phyloP scores from a whole-genome alignment of 768 basidiomycete species.

The Suillus lakei region DNA sequence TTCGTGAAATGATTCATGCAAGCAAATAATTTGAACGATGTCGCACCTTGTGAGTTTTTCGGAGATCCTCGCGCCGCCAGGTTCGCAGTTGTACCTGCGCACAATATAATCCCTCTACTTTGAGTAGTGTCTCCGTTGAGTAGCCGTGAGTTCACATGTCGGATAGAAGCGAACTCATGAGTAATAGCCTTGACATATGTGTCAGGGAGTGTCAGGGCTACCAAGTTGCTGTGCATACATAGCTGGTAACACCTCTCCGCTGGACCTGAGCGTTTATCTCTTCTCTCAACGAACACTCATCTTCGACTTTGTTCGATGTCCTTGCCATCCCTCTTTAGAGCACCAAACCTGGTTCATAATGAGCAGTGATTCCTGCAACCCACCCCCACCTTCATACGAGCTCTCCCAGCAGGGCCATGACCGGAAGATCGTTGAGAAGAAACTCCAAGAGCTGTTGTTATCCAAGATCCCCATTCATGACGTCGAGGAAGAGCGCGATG shows the following conservation, averaged over 20 bases:
- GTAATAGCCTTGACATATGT: background rate
- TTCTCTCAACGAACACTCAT: constrained; percentile 6
- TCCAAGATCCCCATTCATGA: constrained; percentile 19
- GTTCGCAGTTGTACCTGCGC: background rate
- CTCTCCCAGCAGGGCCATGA: constrained; percentile 48
- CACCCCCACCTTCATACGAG: constrained; percentile 49
- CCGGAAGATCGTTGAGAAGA: constrained; percentile 47
- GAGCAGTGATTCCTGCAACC: constrained; percentile 28
- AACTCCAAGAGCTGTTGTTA: constrained; percentile 14
- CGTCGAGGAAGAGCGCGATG: constrained; percentile 24
- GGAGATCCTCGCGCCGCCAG: background rate
- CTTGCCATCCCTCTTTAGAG: constrained; percentile 3
- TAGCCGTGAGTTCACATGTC: background rate
- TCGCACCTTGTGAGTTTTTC: background rate
- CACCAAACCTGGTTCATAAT: constrained; percentile 17
- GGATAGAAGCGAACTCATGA: background rate
- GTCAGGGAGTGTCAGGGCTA: background rate
- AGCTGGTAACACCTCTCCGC: background rate
- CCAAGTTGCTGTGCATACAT: constrained; percentile 3
- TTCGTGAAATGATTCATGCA: background rate
- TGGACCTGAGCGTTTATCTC: constrained; percentile 5
- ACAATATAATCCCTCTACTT: background rate
- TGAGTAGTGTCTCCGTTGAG: background rate
- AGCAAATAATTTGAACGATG: background rate
- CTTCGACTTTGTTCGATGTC: constrained; percentile 8